Evolutionary conservation across 352 stramenopile genomes (phyloP), one percentile per base, ranked within the genome.

Genomic region (Phytophthora pinifolia): DNA sequence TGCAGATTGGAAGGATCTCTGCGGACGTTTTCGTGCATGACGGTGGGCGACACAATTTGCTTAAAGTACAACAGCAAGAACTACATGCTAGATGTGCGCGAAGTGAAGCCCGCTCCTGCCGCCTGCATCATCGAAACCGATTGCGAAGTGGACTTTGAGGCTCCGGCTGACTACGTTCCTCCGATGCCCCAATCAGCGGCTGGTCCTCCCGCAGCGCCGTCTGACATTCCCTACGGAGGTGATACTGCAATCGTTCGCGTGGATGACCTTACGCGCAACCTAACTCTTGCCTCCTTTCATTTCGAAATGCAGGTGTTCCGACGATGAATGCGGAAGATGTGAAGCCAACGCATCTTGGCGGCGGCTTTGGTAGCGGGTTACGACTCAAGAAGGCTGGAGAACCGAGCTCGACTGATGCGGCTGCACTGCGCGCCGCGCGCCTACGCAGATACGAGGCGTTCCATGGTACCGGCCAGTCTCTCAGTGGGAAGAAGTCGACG

Each of bases 81-180:
- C 61, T 99, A 98, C 68, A 87, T 99, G 74, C 83, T 99, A 60
- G 94, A 98, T 57, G 87, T 99, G n/a, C 93, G 97, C 18, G 96
- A 99, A 74, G 84, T 99, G 3, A 84, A 96, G 58, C 97, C 97
- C 0, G 67, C 92, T 22, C 89, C 97, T 50, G 97, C 97, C 10
- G 96, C 94, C 6, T 99, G 96, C 63, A 99, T 99, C 65, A 99
- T 99, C 53, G 97, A 99, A 79, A 99, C 97, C 2, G 97, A 99
- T 73, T 98, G 96, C 57, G 97, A 99, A 67, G 94, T 99, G 6
- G 97, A 99, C 71, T 99, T 99, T 70, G 97, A 99, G 66, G 84
- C 96, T 2, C 97, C 97, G 2, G 76, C 79, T 0, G 86, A 93
- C 55, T 95, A 95, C 41, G 74, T 88, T 4, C 80, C 76, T 13